Conservation (phyloP, 129 eudicot genomes). For the Gnaphalium uliginosum region DNA sequence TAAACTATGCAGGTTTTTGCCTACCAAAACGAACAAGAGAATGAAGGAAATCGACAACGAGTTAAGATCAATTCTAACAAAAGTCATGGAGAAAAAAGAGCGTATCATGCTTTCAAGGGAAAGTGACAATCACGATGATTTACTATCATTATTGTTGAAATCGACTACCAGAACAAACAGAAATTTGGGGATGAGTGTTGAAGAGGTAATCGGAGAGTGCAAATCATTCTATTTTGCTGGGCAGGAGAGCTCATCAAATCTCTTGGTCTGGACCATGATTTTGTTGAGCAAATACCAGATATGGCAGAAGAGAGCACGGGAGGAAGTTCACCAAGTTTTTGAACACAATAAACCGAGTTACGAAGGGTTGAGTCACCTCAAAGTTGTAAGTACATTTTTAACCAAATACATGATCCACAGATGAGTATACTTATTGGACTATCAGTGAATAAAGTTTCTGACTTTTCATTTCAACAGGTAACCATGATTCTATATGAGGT, state of each 20-base stretch:
- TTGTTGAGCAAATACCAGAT: conserved; percentile 55
- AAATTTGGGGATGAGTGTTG: conserved; percentile 37
- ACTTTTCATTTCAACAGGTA: conserved; percentile 29
- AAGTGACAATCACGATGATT: conserved; percentile 35
- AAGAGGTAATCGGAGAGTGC: conserved; percentile 67
- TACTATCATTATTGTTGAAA: conserved; percentile 45
- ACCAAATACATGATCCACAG: background rate
- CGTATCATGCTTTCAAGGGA: conserved; percentile 32
- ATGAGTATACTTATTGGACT: background rate
- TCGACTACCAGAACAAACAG: conserved; percentile 43
- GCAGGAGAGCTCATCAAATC: conserved; percentile 64
- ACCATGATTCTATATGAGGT: conserved; percentile 52
- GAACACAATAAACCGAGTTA: conserved; percentile 45
- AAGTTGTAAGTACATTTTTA: conserved; percentile 47
- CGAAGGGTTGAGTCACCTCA: conserved; percentile 52
- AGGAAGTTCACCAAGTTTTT: conserved; percentile 52
- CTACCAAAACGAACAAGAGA: conserved; percentile 67
- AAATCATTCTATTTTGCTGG: conserved; percentile 73
- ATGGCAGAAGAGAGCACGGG: conserved; percentile 67
- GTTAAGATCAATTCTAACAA: conserved; percentile 34
- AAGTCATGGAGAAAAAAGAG: conserved; percentile 41
- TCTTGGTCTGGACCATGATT: conserved; percentile 69
- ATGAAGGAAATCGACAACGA: conserved; percentile 52
- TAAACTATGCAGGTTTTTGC: conserved; percentile 49
- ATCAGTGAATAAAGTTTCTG: background rate